phyloP scores from a whole-genome alignment of 768 basidiomycete species.

The Termitomyces sp. region DNA sequence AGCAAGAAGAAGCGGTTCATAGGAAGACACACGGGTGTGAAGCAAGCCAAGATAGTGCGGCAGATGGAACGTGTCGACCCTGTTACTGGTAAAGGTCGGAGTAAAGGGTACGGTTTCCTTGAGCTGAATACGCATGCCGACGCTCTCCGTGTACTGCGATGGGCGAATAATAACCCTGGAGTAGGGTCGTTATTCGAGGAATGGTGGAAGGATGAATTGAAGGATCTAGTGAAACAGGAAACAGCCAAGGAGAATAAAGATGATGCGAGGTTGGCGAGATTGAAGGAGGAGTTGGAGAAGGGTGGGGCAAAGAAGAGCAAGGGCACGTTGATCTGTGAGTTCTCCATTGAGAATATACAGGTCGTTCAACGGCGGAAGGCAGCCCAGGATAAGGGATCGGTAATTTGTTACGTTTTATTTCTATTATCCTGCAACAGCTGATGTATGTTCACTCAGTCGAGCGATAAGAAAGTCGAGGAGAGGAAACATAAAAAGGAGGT shows the following conservation, averaged over 20 bases:
- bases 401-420: constrained; percentile 10
- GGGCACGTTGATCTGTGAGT: constrained; percentile 78
- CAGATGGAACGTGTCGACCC: constrained; percentile 87
- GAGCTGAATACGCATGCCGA: constrained; percentile 87
- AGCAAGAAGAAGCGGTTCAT: constrained; percentile 20
- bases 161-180: constrained; percentile 86
- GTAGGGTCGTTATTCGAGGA: constrained; percentile 58
- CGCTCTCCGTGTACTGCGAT: constrained; percentile 84
- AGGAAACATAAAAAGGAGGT: constrained; percentile 11
- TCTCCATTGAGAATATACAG: constrained; percentile 92
- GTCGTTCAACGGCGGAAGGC: constrained; percentile 74
- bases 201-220: constrained; percentile 84
- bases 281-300: constrained; percentile 52
- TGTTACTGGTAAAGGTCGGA: constrained; percentile 78
- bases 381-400: constrained; percentile 32
- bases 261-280: constrained; percentile 46
- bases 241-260: constrained; percentile 38
- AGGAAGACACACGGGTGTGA: constrained; percentile 44
- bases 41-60: constrained; percentile 90
- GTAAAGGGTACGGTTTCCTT: constrained; percentile 93
- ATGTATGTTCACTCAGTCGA: constrained; percentile 5
- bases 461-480: constrained; percentile 6
- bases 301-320: constrained; percentile 32
- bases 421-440: not conserved
- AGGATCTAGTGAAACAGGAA: constrained; percentile 52